Conservation (phyloP, 306 rosid genomes). For the Malus asiatica region DNA sequence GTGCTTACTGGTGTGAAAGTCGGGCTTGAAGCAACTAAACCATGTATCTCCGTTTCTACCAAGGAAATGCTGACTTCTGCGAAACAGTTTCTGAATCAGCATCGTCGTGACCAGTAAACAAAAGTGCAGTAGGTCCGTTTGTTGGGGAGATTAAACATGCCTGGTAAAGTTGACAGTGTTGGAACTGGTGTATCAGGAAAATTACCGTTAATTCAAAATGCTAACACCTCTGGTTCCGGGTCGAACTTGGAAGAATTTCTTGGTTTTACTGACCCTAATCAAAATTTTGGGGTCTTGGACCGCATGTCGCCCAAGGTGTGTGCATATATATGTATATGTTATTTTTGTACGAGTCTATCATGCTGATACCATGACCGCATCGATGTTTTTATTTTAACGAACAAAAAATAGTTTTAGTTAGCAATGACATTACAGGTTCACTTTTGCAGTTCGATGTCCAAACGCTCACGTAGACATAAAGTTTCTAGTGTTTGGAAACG, state of each 20-base stretch:
- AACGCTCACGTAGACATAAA: background rate
- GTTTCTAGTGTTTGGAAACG: background rate
- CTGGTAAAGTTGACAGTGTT: background rate
- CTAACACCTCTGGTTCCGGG: background rate
- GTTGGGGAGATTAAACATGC: background rate
- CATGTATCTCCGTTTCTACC: background rate
- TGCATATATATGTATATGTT: background rate
- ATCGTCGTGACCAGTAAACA: background rate
- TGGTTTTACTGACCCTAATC: slow-evolving; percentile 1
- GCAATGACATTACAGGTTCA: background rate
- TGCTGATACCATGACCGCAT: background rate
- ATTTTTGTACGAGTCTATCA: background rate
- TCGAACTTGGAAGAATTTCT: background rate
- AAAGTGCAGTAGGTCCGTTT: background rate
- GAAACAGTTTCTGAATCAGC: background rate
- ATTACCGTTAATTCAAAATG: background rate
- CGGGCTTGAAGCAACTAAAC: slow-evolving; percentile 23
- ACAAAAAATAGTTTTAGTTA: background rate
- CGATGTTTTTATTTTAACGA: background rate
- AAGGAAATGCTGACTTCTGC: background rate
- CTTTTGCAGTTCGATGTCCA: background rate
- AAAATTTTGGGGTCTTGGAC: background rate
- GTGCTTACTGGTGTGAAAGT: slow-evolving; percentile 27
- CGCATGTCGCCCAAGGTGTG: background rate
- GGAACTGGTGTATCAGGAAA: background rate